Base-by-base conservation (phyloP, 2,329 filamentous ascomycete species). In the Trichoderma afroharzianum region DNA sequence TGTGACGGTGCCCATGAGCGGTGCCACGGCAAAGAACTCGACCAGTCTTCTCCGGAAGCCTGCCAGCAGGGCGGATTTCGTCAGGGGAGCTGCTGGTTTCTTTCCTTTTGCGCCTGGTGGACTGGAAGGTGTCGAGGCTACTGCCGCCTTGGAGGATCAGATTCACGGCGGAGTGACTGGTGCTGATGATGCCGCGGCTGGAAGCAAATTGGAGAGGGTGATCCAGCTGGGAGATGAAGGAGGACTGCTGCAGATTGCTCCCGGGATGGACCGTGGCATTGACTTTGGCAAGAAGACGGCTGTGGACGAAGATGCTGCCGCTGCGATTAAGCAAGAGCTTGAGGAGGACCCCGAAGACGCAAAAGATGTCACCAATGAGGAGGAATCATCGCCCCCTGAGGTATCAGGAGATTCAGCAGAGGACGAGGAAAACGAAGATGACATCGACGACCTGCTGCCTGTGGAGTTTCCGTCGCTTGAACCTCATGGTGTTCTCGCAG, bases 101-200 rank as follows among this genome's bases (percentile, higher is more conserved):
- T 97, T 97, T 72, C 95, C 95, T 0, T 98, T 98, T 82, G 92
- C 94, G 0, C 95, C 95, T 0, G 95, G 95, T 70, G 96, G 96
- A 1, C 82, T 98, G 15, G 95, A 98, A 73, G 90, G 91, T 2
- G 92, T 98, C 26, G 93, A 97, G 80, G 92, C 93, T 3, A 91
- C 94, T 11, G 94, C 95, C 32, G 93, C 93, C 5, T 85, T 94
- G 67, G 95, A 98, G 79, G 92, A 94, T 63, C 91, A 95, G 77
- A 85, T 90, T 43, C 85, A 91, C 21, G 84, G 87, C 63, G 84
- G 85, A 47, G 86, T 81, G 43, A 86, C 81, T 73, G 74, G n/a
- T 62, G 77, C 74, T 69, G 82, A 79, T 33, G 81, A 78, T 30
- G 85, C 79, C 74, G 79, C 76, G 73, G 88, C 87, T 11, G 79